Evolutionary conservation across 495 filamentous ascomycete genomes (phyloP), one percentile per base, ranked within the genome.

Genomic region (Penicillium silybi): DNA sequence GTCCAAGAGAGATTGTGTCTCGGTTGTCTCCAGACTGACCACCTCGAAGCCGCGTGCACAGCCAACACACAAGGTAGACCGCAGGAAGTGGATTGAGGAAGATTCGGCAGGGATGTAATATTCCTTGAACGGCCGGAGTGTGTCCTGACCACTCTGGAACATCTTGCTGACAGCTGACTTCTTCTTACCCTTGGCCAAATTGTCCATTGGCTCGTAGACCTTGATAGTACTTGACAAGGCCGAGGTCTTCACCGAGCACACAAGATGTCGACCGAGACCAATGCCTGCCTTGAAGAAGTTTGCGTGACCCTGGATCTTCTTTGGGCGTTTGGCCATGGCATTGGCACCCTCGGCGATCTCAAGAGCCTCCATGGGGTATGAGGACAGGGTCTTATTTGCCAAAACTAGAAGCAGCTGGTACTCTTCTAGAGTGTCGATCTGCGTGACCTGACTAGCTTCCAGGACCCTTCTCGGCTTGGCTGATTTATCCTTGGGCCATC

Each of bases 201-300:
- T 85, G 62, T 97, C 95, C 74, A 91, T 92, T 2, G 95, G 95
- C 68, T 99, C 95, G 71, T 88, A 96, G 8, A 97, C 95, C 68
- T 97, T 97, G 76, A 99, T 93, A 8, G 92, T 97, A 8, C 88
- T 93, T 37, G 88, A 92, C 22, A 97, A 77, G 6, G 90, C 86
- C 6, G 85, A 88, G 40, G 86, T 91, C 74, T 95, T 97, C 54
- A 96, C 93, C 52, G 88, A 91, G 68, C 91, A 96, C 17, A 99
- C 92, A 34, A 97, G 77, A 65, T 97, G 95, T 43, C 92, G 83
- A 44, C 95, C 92, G 19, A 96, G 80, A 64, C 93, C 97, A 57
- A 97, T 92, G 20, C 95, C 95, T 41, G 89, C 85, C 68, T 92
- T 96, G 85, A 99, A 97, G 73, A 97, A 97, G 71, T 92, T 96